Evolutionary conservation across 257 asterid species (phyloP), one percentile per base, ranked within the genome.

Genomic region (Rehmannia glutinosa): DNA sequence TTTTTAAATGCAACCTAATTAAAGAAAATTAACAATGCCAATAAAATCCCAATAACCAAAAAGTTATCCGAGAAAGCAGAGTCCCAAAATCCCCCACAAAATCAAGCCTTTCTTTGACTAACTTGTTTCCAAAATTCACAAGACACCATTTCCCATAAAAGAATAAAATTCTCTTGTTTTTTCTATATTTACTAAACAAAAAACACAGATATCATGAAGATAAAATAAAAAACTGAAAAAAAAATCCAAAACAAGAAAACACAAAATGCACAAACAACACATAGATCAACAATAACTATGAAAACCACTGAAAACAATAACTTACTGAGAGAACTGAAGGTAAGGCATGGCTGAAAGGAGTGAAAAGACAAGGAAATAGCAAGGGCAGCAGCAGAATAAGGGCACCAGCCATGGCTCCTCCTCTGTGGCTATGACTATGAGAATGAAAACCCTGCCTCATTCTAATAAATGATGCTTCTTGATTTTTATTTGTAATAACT

Each of bases 351-450:
- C 86, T 69, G 13, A 80, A 62, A 64, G 89, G 80, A 66, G 83
- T 30, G 67, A 85, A 85, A 45, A 85, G 78, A 23, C 56, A 49
- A 12, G 78, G 73, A 62, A 80, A 80, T 12, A 81, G 78, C 42
- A 76, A 36, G 35, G 95, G 82, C 52, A 88, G 76, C 67, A 91
- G 87, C 73, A 91, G 70, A 64, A 88, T 61, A 70, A 82, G 69
- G 38, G 85, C 70, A 68, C 77, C 84, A 65, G 86, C 83, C 91
- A 91, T 82, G 66, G 87, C 82, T 78, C 84, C 89, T 52, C 87
- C 79, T 75, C 82, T 78, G 38, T 62, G 74, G 57, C 24, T 78
- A 28, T 77, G 63, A 24, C 69, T 54, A 13, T 13, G 63, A 60
- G 68, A 69, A 66, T 52, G 77, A 25, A 62, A 68, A 16, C 62